phyloP scores from a whole-genome alignment of 169 alveolate genomes.

The Eimeria brunetti region DNA sequence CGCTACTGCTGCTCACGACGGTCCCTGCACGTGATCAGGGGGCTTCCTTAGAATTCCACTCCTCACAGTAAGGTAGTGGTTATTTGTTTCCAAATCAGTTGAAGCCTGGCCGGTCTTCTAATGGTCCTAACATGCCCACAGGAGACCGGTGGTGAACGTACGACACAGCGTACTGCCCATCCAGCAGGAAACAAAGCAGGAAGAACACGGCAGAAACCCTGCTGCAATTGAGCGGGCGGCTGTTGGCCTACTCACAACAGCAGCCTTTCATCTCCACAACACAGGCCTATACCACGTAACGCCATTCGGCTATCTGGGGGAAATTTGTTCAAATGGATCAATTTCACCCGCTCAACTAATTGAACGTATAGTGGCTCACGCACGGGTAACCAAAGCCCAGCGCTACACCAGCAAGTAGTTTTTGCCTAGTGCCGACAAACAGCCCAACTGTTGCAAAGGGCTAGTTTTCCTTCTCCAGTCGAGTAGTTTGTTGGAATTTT shows the following conservation, averaged over 20 bases:
- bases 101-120: too few species aligned
- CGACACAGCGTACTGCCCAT: background rate
- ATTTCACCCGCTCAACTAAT: background rate
- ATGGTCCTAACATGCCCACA: background rate
- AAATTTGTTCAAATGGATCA: background rate
- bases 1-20: too few species aligned
- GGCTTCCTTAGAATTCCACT: too few species aligned
- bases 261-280: background rate
- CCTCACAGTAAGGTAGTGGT: too few species aligned
- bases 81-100: too few species aligned
- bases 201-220: background rate
- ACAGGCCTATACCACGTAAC: background rate
- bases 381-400: background rate
- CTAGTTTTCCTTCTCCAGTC: background rate
- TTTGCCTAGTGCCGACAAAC: background rate
- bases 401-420: background rate
- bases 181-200: background rate
- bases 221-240: background rate
- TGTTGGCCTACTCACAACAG: background rate
- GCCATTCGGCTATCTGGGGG: background rate
- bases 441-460: background rate
- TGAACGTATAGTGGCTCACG: background rate
- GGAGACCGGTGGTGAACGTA: background rate
- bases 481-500: background rate
- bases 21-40: too few species aligned